Conservation (phyloP, 257 asterid species). For the Solanum megistacrolobum region DNA sequence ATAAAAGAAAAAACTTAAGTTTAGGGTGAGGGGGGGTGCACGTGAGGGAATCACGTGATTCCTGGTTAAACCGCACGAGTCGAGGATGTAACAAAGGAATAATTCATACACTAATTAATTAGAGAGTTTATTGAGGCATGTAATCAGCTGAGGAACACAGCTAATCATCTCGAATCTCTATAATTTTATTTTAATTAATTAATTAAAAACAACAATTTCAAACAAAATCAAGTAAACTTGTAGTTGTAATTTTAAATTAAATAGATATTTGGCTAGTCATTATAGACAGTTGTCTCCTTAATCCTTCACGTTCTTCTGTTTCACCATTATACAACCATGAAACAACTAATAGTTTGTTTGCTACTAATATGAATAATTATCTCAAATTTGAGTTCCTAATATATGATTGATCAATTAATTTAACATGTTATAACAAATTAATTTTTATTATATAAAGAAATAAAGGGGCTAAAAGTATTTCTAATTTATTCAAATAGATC, state of each 20-base stretch:
- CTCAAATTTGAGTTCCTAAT: not conserved
- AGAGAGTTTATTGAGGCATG: slow-evolving; percentile 3
- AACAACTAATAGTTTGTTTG: not conserved
- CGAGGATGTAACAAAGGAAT: slow-evolving; percentile 1
- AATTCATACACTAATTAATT: not conserved
- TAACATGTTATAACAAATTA: not conserved
- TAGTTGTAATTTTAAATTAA: not conserved
- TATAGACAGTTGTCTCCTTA: not conserved
- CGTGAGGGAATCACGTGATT: slow-evolving; percentile 22
- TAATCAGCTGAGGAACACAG: not conserved
- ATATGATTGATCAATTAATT: not conserved
- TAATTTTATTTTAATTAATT: not conserved
- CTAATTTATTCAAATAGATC: not conserved
- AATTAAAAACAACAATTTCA: not conserved
- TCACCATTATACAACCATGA: not conserved
- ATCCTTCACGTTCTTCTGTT: slow-evolving; percentile 2
- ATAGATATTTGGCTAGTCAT: not conserved
- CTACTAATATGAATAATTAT: not conserved
- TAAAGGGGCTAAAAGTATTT: no score
- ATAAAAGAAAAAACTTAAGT: not conserved
- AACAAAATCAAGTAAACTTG: not conserved
- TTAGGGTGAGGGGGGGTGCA: not conserved
- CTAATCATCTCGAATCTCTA: slow-evolving; percentile 11
- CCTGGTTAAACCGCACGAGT: slow-evolving; percentile 9
- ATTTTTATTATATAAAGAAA: not conserved